Conservation (phyloP, 2,329 filamentous ascomycete genomes). For the Lasiodiplodia citricola region DNA sequence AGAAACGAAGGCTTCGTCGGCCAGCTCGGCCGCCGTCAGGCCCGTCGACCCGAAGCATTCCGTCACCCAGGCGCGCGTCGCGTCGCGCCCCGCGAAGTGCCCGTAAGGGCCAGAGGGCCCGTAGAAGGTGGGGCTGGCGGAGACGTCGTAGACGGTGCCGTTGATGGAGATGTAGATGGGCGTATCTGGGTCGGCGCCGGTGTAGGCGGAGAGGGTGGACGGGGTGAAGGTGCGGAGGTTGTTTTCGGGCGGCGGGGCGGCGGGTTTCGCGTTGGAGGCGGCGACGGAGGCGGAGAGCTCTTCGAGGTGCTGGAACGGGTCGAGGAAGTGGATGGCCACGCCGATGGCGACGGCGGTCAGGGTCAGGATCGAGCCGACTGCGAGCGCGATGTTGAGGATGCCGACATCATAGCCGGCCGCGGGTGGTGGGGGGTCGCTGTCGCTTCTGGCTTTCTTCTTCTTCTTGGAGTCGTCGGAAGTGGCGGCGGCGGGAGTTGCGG, state of each 20-base stretch:
- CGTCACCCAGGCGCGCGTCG: conserved; percentile 38
- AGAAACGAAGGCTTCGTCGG: background rate
- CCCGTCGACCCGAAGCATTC: conserved; percentile 35
- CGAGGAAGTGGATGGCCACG: conserved; percentile 8
- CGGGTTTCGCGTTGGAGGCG: background rate
- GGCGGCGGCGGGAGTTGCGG: background rate
- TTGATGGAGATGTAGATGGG: conserved; percentile 40
- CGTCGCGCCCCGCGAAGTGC: conserved; percentile 38
- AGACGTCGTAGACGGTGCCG: conserved; percentile 40
- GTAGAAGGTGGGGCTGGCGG: conserved; percentile 36
- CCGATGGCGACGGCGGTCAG: conserved; percentile 13
- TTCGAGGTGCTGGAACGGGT: conserved; percentile 14
- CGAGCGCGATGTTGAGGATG: background rate
- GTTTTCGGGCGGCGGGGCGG: no score
- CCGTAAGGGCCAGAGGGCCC: conserved; percentile 38
- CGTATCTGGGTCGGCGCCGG: conserved; percentile 33
- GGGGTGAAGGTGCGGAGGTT: conserved; percentile 27
- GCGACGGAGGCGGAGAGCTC: background rate
- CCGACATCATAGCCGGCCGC: background rate
- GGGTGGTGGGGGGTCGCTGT: background rate
- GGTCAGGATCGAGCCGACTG: background rate
- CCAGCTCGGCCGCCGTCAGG: background rate
- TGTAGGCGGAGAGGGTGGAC: conserved; percentile 32
- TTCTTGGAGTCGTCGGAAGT: background rate
- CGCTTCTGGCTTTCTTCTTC: background rate